Evolutionary conservation across 306 rosid genomes (phyloP).

Genomic region (Corylus americana): DNA sequence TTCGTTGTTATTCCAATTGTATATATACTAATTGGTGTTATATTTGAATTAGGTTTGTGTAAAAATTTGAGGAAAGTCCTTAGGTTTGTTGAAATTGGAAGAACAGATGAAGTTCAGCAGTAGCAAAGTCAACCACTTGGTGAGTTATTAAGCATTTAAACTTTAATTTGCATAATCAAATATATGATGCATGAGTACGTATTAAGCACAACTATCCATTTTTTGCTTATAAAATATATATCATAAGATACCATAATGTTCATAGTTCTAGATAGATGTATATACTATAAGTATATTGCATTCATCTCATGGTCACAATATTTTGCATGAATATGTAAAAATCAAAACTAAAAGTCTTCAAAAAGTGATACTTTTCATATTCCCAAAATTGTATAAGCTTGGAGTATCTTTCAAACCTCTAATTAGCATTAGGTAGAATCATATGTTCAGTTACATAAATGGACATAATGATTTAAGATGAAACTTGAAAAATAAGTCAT

Average conservation of each 20-base stretch:
- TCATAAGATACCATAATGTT: background rate
- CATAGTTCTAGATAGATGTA: no score
- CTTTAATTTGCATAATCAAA: background rate
- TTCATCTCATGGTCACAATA: background rate
- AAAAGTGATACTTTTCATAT: no score
- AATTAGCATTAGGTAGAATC: background rate
- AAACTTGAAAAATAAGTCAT: constrained; percentile 69
- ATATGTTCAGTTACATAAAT: background rate
- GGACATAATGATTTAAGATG: background rate
- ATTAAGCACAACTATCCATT: background rate
- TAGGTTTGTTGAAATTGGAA: background rate
- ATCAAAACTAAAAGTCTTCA: background rate
- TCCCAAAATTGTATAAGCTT: no score
- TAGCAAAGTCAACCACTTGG: constrained; percentile 35
- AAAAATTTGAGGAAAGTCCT: constrained; percentile 11
- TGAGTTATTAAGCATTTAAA: background rate
- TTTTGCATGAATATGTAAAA: background rate
- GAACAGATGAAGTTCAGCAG: constrained; percentile 58
- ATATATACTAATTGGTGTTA: background rate
- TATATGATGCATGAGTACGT: background rate
- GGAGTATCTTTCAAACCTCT: background rate
- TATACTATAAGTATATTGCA: no score
- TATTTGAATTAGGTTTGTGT: constrained; percentile 3
- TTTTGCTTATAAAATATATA: background rate
- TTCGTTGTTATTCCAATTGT: background rate